Percentiles rank a stretch among this genome's conserved stretches.
These are phyloP conservation scores for Thermoascus crustaceus DNA, from an alignment of 2,329 filamentous ascomycete species.

Conservation along the genomic window DNA sequence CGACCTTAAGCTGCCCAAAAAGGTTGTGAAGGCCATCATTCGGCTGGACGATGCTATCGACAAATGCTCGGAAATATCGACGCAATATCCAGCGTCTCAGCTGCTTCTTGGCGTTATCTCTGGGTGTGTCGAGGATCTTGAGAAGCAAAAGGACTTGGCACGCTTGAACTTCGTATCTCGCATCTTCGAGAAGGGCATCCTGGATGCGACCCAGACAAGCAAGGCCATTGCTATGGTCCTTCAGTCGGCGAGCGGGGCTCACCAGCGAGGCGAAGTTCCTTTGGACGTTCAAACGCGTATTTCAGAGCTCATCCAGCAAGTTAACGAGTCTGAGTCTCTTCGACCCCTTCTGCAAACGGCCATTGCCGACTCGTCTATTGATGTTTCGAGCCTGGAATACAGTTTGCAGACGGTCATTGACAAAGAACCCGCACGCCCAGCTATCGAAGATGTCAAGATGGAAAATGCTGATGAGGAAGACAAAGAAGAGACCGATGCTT, in stretches of 20 bases:
- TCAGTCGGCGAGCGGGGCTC: conserved; percentile 36
- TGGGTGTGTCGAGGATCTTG: conserved; percentile 25
- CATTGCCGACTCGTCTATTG: conserved; percentile 58
- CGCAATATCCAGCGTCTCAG: conserved; percentile 25
- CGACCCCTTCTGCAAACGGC: conserved; percentile 59
- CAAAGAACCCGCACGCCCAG: conserved; percentile 44
- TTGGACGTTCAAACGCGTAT: conserved; percentile 53
- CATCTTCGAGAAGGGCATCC: conserved; percentile 25
- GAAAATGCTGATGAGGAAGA: conserved; percentile 28
- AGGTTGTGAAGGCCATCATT: conserved; percentile 52
- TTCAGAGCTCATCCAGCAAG: conserved; percentile 56
- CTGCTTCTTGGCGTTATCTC: conserved; percentile 30
- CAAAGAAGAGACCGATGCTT: conserved; percentile 20
- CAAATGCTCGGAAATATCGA: conserved; percentile 25
- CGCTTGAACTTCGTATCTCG: conserved; percentile 41
- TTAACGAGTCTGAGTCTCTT: conserved; percentile 54
- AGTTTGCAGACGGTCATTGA: conserved; percentile 64
- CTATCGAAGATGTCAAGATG: conserved; percentile 46
- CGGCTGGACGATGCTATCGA: conserved; percentile 25
- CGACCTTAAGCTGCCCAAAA: conserved; percentile 58
- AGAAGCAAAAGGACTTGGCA: conserved; percentile 23
- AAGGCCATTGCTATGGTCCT: conserved; percentile 27
- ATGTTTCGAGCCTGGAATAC: conserved; percentile 67
- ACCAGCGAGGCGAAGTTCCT: conserved; percentile 31
- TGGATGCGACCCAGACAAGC: conserved; percentile 23